These are phyloP conservation scores for Lecanoromycetidae sp. DNA, from an alignment of 2,329 filamentous ascomycete genomes.

Conservation along the genomic window DNA sequence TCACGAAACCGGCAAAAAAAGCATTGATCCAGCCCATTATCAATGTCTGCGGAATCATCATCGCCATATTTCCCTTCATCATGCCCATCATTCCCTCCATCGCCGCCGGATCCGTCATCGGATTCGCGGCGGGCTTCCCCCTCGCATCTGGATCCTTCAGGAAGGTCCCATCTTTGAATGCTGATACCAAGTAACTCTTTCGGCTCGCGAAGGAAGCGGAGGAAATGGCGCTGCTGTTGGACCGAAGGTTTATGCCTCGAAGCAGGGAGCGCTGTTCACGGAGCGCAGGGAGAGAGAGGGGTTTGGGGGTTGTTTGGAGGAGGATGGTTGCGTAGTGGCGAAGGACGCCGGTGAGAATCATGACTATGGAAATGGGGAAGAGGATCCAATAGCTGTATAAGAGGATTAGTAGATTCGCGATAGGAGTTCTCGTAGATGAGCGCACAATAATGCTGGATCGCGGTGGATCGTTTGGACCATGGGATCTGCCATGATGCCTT, in stretches of 20 bases:
- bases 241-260: slow-evolving; percentile 72
- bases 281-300: slow-evolving; percentile 55
- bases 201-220: slow-evolving; percentile 64
- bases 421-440: slow-evolving; percentile 12
- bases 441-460: slow-evolving; percentile 96
- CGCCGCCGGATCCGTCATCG: slow-evolving; percentile 84
- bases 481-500: slow-evolving; percentile 45
- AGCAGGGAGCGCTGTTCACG: slow-evolving; percentile 78
- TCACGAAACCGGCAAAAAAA: slow-evolving; percentile 96
- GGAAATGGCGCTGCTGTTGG: slow-evolving; percentile 69
- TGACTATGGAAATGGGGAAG: slow-evolving; percentile 91
- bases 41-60: slow-evolving; percentile 97
- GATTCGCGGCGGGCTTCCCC: slow-evolving; percentile 81
- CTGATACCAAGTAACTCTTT: slow-evolving; percentile 66
- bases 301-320: slow-evolving; percentile 74
- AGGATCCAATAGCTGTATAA: slow-evolving; percentile 87
- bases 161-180: slow-evolving; percentile 75
- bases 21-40: slow-evolving; percentile 99
- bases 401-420: slow-evolving; percentile 5
- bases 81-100: slow-evolving; percentile 99
- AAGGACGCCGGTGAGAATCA: slow-evolving; percentile 88
- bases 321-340: slow-evolving; percentile 94
- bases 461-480: slow-evolving; percentile 90
- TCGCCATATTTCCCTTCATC: slow-evolving; percentile 99
- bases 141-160: slow-evolving; percentile 78